Base-by-base conservation (phyloP, 2,329 filamentous ascomycete genomes). In the Phaeosphaeria sp. region DNA sequence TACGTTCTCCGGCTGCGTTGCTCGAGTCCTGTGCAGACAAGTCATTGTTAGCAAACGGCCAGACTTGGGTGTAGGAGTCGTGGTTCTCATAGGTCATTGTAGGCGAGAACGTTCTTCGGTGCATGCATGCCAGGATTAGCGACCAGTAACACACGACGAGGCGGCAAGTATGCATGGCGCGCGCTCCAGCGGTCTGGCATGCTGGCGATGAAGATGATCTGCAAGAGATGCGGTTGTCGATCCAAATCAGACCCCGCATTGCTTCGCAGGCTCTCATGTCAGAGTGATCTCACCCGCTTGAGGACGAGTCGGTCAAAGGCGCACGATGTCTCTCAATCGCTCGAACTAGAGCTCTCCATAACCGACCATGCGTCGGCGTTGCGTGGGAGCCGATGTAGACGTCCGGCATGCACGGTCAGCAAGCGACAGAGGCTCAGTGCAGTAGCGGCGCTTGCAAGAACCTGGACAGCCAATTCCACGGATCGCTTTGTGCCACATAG, bases 91-190 rank as follows among this genome's bases (percentile, higher is more conserved):
- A 57, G 55, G 18, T 20, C 27, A n/a, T 13, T 7, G 11, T 59
- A 57, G 47, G 52, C 56, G 53, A 59, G 44, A n/a, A 18, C 18
- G 20, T 30, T 39, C 45, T 44, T 52, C 9, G 39, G 17, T 39
- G 40, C 52, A 51, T 49, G 53, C 43, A 56, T 51, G 18, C 59
- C 44, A 55, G 56, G 48, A n/a, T 50, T 39, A 54, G 21, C 39
- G 56, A 54, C 49, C 40, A 49, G 51, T 51, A 30, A 18, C 53
- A 43, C 49, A 50, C 51, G 33, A 56, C 59, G 24, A 53, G 42
- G 53, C 21, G 46, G 15, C 47, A 47, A 45, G 39, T 33, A 40
- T 40, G 22, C 43, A 55, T 59, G 33, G 48, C 43, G 42, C 24
- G 30, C 30, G n/a, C n/a, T 42, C 24, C 48, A 48, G 45, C 54